A percentile compares a stretch with the other conserved stretches of the same genome.
Evolutionary conservation across 371 early-diverging fungal genomes (phyloP).

Genomic region (Entomophthora muscae): DNA sequence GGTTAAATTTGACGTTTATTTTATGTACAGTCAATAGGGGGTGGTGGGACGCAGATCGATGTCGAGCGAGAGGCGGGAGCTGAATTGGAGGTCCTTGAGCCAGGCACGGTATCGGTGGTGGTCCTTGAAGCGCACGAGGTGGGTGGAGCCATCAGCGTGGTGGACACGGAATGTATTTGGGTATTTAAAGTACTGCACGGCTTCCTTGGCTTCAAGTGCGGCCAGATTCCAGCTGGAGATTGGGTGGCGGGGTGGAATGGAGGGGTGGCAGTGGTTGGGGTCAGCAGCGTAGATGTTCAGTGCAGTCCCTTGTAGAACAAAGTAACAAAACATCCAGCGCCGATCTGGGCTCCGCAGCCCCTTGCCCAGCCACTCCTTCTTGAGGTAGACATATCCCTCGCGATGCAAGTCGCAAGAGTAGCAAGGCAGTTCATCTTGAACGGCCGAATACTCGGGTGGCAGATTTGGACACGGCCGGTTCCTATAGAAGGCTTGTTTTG

Average conservation of each 20-base stretch:
- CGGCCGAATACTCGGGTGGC: background rate
- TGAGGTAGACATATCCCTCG: background rate
- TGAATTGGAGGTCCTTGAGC: background rate
- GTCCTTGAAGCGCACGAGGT: background rate
- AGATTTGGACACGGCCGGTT: background rate
- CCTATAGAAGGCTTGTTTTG: too few species aligned
- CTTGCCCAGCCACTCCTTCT: background rate
- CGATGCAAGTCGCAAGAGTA: conserved; percentile 4
- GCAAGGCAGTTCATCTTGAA: background rate
- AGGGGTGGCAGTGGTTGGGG: background rate
- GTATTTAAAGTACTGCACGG: background rate
- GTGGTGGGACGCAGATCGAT: background rate
- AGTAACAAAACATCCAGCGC: background rate
- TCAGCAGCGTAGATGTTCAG: background rate
- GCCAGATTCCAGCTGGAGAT: conserved; percentile 2
- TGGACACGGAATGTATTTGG: background rate
- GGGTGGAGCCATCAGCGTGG: background rate
- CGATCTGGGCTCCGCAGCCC: background rate
- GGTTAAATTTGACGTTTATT: too few species aligned
- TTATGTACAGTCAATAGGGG: background rate
- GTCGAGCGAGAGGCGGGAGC: background rate
- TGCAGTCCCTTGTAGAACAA: conserved; percentile 1
- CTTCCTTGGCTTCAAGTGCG: background rate
- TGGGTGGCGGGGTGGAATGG: background rate
- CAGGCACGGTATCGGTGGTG: background rate